These are phyloP conservation scores for Oenanthe javanica DNA, from an alignment of 140 eudicot species.

Conservation along the genomic window DNA sequence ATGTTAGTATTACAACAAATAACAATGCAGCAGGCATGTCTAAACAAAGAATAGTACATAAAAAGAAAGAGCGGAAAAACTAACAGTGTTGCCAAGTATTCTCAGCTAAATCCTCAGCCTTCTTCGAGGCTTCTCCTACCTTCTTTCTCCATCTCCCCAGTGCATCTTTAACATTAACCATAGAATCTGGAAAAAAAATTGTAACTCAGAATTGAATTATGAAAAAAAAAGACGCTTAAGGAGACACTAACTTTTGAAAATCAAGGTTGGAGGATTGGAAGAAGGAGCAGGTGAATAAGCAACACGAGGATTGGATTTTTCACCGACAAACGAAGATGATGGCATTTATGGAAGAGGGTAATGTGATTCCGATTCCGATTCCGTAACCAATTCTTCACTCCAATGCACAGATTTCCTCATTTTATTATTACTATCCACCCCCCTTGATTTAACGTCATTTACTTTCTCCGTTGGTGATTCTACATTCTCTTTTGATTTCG, in stretches of 20 bases:
- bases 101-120: conserved; percentile 90
- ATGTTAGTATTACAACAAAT: neutral
- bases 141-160: conserved; percentile 60
- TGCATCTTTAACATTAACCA: conserved; percentile 10
- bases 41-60: neutral
- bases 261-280: too few species aligned
- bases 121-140: conserved; percentile 80
- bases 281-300: too few species aligned
- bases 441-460: neutral
- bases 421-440: conserved; percentile 7
- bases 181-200: neutral
- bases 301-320: conserved; percentile 35
- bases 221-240: too few species aligned
- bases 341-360: conserved; percentile 22
- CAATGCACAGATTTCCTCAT: conserved; percentile 77
- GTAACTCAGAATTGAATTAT: neutral
- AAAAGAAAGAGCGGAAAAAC: conserved; percentile 7
- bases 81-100: conserved; percentile 97
- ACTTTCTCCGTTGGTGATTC: neutral
- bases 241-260: too few species aligned
- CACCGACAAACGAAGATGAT: conserved; percentile 12
- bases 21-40: neutral
- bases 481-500: conserved; percentile 1
- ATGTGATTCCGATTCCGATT: conserved; percentile 6
- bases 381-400: conserved; percentile 71